Conservation (phyloP, 768 basidiomycete species). For the Pleurotus platypus region DNA sequence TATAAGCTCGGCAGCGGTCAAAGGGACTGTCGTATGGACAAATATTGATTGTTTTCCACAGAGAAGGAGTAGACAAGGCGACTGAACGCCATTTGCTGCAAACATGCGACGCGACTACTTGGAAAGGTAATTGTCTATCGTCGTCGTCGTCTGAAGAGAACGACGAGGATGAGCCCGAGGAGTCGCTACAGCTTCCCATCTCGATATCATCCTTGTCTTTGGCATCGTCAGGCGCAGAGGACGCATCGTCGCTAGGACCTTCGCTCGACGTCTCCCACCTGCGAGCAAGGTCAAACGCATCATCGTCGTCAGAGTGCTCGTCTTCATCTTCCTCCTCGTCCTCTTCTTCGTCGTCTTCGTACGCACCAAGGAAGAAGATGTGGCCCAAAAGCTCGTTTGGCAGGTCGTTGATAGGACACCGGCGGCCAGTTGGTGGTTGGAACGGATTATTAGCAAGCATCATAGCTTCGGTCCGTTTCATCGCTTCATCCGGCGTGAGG, state of each 20-base stretch:
- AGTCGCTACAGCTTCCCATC: neutral
- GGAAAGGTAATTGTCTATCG: slow-evolving; percentile 7
- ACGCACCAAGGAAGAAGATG: slow-evolving; percentile 47
- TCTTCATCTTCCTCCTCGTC: slow-evolving; percentile 23
- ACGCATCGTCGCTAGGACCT: neutral
- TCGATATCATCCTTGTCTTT: neutral
- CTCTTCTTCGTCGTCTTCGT: slow-evolving; percentile 31
- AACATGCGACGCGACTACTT: slow-evolving; percentile 27
- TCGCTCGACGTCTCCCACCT: slow-evolving; percentile 3
- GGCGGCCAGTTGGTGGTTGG: slow-evolving; percentile 36
- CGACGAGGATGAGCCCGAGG: neutral
- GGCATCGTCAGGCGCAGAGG: neutral
- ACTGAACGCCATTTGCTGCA: slow-evolving; percentile 28
- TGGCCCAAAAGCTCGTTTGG: slow-evolving; percentile 55
- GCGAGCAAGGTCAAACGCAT: slow-evolving; percentile 13
- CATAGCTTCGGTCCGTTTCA: slow-evolving; percentile 27
- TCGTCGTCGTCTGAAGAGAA: neutral
- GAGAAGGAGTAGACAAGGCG: slow-evolving; percentile 19
- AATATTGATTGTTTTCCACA: slow-evolving; percentile 21
- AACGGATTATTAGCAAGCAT: slow-evolving; percentile 46
- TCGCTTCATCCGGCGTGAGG: slow-evolving; percentile 25
- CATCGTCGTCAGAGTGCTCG: slow-evolving; percentile 29
- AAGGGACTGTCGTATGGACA: slow-evolving; percentile 30
- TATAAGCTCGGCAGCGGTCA: slow-evolving; percentile 37
- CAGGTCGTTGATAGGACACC: slow-evolving; percentile 48